Base-by-base conservation (phyloP, 176 grass and related monocot genomes). In the Puya raimondii region DNA sequence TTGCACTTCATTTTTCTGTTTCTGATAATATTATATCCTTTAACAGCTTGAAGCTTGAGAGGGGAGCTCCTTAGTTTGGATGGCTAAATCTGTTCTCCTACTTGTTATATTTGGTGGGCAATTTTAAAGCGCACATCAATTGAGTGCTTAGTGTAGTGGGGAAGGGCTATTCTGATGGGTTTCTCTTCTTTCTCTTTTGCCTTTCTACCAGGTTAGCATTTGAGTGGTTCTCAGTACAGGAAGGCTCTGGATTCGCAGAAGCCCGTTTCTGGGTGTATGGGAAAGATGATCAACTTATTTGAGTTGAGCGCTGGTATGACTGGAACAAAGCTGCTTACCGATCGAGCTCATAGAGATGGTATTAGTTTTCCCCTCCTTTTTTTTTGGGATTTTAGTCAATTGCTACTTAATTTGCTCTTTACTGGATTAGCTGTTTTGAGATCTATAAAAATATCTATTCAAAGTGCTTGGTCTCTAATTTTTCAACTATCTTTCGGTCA, bases 301-400 rank as follows among this genome's bases (percentile, higher is more conserved):
- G 72, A 74, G 29, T 74, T 64, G 72, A 74, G 57, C 64, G 12
- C 47, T 21, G 72, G 72, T 8, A 64, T 64, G 48, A 13, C 72
- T 48, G 47, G 59, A 51, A n/a, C 58, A 7, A 74, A 74, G 47
- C 59, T 74, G 42, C 57, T 65, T 12, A 51, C 57, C 23, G 72
- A 64, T 17, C 50, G 47, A 64, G 23, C 72, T 23, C 59, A 64
- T 64, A 12, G 20, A 51, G 59, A 74, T 64, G 72, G 72, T 74
- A 74, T 10, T 64, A 16, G 14, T 74, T 59, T 17, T n/a, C n/a
- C n/a, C n/a, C n/a, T n/a, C n/a, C n/a, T n/a, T 59, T 2, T 6
- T 16, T 4, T 20, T 59, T 59, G 5, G 4, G 9, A 59, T 59
- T 21, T 18, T 17, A 17, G n/a, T 21, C n/a, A 21, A 20, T 15